A percentile compares a stretch with the other conserved stretches of the same genome.
Evolutionary conservation across 2,329 filamentous ascomycete species (phyloP).

Genomic region (Aspergillus unguis): DNA sequence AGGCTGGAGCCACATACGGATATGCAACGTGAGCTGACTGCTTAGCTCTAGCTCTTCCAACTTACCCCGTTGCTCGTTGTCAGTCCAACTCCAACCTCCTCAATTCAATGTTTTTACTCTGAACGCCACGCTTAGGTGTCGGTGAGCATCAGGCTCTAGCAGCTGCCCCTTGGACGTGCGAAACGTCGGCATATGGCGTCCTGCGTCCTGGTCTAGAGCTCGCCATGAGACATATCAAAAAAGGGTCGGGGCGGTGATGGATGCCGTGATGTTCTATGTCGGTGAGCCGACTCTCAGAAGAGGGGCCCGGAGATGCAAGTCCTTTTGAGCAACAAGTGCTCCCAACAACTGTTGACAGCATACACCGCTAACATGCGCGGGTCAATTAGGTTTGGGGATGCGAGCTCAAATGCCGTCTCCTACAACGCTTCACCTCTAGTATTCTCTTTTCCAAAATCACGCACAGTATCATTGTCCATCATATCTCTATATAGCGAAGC

Average conservation of each 20-base stretch:
- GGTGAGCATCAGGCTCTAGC: neutral
- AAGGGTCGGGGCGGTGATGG: constrained; percentile 1
- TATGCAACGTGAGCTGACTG: neutral
- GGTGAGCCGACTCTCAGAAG: neutral
- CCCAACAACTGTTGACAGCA: neutral
- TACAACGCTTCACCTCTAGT: neutral
- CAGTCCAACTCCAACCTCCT: neutral
- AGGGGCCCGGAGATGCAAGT: neutral
- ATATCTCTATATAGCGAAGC: neutral
- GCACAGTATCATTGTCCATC: neutral
- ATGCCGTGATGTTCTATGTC: neutral
- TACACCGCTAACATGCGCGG: neutral
- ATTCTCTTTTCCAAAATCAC: neutral
- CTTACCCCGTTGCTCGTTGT: too few species aligned
- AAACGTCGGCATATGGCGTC: neutral
- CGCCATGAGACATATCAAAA: constrained; percentile 8
- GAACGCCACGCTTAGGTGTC: constrained; percentile 3
- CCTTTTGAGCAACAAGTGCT: neutral
- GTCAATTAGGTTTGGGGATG: neutral
- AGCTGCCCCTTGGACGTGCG: neutral
- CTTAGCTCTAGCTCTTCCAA: neutral
- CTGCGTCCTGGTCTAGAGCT: neutral
- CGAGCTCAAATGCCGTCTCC: neutral
- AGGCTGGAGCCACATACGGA: neutral
- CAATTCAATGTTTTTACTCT: neutral